These are phyloP conservation scores for Globisporangium camurandrum DNA, from an alignment of 352 stramenopile genomes.

Conservation along the genomic window DNA sequence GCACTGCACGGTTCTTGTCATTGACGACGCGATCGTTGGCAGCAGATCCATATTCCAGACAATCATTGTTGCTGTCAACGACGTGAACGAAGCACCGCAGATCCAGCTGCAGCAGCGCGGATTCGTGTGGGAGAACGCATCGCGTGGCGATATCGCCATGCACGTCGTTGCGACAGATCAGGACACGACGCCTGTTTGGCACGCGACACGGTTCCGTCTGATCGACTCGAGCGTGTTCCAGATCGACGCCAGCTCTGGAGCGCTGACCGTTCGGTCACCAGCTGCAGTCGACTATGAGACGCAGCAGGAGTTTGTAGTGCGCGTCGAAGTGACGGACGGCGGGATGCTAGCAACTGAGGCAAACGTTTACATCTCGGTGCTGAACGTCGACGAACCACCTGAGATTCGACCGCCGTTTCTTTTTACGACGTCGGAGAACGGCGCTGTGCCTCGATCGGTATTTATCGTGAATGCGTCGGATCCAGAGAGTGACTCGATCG, in stretches of 20 bases:
- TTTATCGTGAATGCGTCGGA: conserved; percentile 37
- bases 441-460: conserved; percentile 22
- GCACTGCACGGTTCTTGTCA: conserved; percentile 5
- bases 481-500: conserved; percentile 26
- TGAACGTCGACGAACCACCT: conserved; percentile 6
- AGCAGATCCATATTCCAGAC: conserved; percentile 2
- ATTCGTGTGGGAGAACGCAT: conserved; percentile 1
- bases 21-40: background rate
- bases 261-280: conserved; percentile 9
- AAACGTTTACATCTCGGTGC: conserved; percentile 17
- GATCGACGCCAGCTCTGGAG: conserved; percentile 9
- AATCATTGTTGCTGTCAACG: background rate
- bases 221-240: conserved; percentile 3
- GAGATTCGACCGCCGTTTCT: conserved; percentile 1
- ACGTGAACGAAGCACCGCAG: conserved; percentile 6
- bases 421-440: conserved; percentile 23
- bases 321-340: conserved; percentile 21
- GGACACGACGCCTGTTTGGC: conserved; percentile 2
- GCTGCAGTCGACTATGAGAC: conserved; percentile 19
- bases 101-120: conserved; percentile 1
- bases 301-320: conserved; percentile 16
- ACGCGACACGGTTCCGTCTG: conserved; percentile 1
- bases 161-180: background rate
- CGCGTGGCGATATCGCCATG: conserved; percentile 1
- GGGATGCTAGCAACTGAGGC: conserved; percentile 15